Evolutionary conservation across 768 basidiomycete species (phyloP), one percentile per base, ranked within the genome.

Genomic region (Leccinum incarnatum): DNA sequence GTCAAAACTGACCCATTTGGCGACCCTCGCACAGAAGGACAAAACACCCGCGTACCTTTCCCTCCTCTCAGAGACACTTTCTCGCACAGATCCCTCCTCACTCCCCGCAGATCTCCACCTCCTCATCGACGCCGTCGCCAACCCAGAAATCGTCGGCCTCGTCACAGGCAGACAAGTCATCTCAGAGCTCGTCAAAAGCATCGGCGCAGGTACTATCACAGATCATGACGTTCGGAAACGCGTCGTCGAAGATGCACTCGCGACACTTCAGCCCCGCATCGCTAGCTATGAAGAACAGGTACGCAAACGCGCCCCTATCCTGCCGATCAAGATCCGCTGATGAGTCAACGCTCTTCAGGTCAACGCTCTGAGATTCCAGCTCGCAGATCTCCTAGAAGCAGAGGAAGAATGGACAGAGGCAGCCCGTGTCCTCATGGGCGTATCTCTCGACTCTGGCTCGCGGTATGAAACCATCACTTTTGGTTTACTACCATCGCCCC

Each of bases 251-350:
- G 86, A 88, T 45, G 87, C 89, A 0, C 79, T 97, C 34, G 75
- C 78, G 19, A 80, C 83, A 32, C 76, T 91, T 40, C 87, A 93
- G 70, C 85, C 89, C 19, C 81, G 91, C 56, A 82, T 94, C 64
- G 93, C 92, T 61, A 94, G 89, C 72, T 96, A 92, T 67, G 96
- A 99, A 71, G 95, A 98, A 74, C 95, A 97, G 82, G 97, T 94
- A 66, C 64, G 50, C 36, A 12, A 53, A 55, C 25, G 21, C 3
- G 23, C n/a, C 23, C 60, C 11, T 50, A 48, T 19, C 27, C 3
- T n/a, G 1, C 36, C 2, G 10, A 19, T 47, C 51, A 58, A 56
- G 34, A 48, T 25, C 37, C 40, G 54, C 46, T 59, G 29, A 70
- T 50, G 14, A 23, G 23, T 37, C 51, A 45, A 36, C 30, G 5